Conservation (phyloP, 2,329 filamentous ascomycete species). For the Eurotiales sp. region DNA sequence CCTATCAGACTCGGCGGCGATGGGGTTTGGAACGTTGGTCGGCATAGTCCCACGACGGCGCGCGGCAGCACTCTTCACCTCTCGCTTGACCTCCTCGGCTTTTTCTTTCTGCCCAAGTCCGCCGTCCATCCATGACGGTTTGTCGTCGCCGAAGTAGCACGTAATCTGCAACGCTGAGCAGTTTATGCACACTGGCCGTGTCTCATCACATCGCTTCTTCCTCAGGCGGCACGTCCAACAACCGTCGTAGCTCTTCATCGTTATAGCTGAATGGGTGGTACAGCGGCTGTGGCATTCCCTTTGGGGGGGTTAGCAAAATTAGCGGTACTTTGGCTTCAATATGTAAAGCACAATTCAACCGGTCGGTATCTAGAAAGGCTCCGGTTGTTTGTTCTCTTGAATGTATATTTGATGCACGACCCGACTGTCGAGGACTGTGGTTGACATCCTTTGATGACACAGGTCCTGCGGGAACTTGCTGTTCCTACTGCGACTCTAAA, state of each 20-base stretch:
- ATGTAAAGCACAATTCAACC: too few species aligned
- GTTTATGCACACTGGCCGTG: constrained; percentile 48
- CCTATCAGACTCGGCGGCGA: not conserved
- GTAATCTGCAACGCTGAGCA: constrained; percentile 54
- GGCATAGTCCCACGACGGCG: constrained; percentile 32
- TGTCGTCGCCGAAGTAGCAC: constrained; percentile 51
- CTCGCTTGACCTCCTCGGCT: constrained; percentile 53
- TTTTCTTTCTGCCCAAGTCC: constrained; percentile 46
- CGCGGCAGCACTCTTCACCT: constrained; percentile 54
- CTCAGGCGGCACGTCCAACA: constrained; percentile 61
- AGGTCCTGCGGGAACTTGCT: too few species aligned
- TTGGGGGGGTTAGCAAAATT: too few species aligned
- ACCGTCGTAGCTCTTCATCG: constrained; percentile 3
- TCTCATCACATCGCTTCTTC: constrained; percentile 61
- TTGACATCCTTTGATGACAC: too few species aligned
- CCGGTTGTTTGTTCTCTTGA: too few species aligned
- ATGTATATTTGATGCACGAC: too few species aligned
- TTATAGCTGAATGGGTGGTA: not conserved
- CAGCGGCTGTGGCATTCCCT: not conserved
- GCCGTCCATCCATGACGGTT: constrained; percentile 58
- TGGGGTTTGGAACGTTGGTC: not conserved
- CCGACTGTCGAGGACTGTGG: too few species aligned
- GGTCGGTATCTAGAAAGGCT: too few species aligned
- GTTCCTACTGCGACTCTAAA: too few species aligned
- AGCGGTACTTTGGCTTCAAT: too few species aligned